Evolutionary conservation across 345 rosid species (phyloP).

Genomic region (Durio zibethinus): DNA sequence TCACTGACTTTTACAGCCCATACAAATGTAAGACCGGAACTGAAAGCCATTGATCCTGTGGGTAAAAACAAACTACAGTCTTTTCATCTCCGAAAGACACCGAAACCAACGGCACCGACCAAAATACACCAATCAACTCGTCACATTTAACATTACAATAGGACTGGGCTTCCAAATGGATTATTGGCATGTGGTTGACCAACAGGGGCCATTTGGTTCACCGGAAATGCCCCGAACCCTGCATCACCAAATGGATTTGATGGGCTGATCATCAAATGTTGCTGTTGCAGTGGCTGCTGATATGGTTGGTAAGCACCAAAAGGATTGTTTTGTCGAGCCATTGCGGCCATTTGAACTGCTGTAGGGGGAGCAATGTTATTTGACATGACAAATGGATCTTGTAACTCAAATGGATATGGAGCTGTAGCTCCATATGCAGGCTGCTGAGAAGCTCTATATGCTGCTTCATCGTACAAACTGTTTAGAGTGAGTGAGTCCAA

Average conservation of each 20-base stretch:
- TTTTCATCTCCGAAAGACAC: slow-evolving; percentile 21
- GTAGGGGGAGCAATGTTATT: slow-evolving; percentile 47
- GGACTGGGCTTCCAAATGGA: slow-evolving; percentile 79
- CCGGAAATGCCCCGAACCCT: slow-evolving; percentile 43
- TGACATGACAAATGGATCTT: slow-evolving; percentile 65
- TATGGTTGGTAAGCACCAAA: slow-evolving; percentile 61
- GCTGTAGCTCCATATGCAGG: slow-evolving; percentile 79
- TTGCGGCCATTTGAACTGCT: slow-evolving; percentile 51
- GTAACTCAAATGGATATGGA: slow-evolving; percentile 85
- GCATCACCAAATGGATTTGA: slow-evolving; percentile 83
- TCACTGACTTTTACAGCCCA: slow-evolving; percentile 31
- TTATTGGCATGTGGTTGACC: slow-evolving; percentile 49
- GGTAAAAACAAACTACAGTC: not conserved
- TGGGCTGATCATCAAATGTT: slow-evolving; percentile 39
- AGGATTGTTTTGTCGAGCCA: slow-evolving; percentile 62
- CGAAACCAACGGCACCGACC: slow-evolving; percentile 18
- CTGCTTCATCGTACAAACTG: slow-evolving; percentile 83
- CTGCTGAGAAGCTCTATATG: slow-evolving; percentile 79
- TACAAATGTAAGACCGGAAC: slow-evolving; percentile 16
- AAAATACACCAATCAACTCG: slow-evolving; percentile 10
- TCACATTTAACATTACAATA: slow-evolving; percentile 39
- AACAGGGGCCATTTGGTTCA: slow-evolving; percentile 22
- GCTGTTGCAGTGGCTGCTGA: slow-evolving; percentile 48
- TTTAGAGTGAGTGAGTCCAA: slow-evolving; percentile 79
- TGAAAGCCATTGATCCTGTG: slow-evolving; percentile 25